Evolutionary conservation across 306 rosid genomes (phyloP).

Genomic region (Psophocarpus tetragonolobus): DNA sequence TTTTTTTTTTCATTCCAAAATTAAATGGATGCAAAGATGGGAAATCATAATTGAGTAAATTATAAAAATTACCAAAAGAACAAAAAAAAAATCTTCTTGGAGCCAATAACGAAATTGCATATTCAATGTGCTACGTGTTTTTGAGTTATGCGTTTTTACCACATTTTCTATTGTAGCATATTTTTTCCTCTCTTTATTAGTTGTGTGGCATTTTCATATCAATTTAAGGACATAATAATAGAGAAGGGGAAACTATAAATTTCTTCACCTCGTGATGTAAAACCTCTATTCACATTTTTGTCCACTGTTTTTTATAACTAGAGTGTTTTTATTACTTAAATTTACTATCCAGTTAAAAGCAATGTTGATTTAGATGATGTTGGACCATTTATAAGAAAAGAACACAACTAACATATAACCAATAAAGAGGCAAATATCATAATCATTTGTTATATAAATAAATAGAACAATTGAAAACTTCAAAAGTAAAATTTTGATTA

Average conservation of each 20-base stretch:
- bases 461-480: background rate
- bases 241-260: too few species aligned
- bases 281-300: too few species aligned
- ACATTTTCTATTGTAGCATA: too few species aligned
- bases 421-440: background rate
- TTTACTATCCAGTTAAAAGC: too few species aligned
- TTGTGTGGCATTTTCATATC: too few species aligned
- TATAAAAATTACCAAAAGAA: background rate
- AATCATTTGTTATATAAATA: background rate
- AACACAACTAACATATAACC: background rate
- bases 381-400: background rate
- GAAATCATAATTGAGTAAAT: background rate
- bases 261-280: too few species aligned
- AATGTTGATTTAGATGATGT: too few species aligned
- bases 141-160: too few species aligned
- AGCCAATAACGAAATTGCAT: background rate
- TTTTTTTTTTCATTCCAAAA: conserved; percentile 17
- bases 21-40: conserved; percentile 13
- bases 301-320: too few species aligned
- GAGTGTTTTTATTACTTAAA: too few species aligned
- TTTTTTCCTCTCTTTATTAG: too few species aligned
- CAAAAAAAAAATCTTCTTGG: background rate
- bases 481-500: background rate
- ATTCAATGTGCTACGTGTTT: background rate
- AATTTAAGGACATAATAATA: too few species aligned